Conservation (phyloP, 768 basidiomycete genomes). For the Holtermanniella nyarrowii region DNA sequence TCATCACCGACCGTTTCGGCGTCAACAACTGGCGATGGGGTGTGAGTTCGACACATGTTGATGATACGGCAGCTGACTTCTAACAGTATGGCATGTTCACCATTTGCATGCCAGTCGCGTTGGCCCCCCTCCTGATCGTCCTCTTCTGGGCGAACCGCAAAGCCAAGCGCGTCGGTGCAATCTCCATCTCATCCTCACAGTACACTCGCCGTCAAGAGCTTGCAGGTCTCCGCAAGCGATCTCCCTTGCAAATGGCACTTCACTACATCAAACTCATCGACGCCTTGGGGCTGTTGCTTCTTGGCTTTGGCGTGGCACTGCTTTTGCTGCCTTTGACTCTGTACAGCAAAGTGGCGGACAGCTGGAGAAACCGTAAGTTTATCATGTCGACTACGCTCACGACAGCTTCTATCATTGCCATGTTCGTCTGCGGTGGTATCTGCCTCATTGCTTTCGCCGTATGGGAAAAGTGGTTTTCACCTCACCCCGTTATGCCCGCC, state of each 20-base stretch:
- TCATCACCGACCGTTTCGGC: slow-evolving; percentile 25
- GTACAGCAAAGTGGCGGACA: slow-evolving; percentile 18
- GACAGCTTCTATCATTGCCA: slow-evolving; percentile 43
- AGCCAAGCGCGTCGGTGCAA: slow-evolving; percentile 24
- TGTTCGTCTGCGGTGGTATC: slow-evolving; percentile 46
- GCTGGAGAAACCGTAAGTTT: slow-evolving; percentile 26
- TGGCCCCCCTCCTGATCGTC: slow-evolving; percentile 25
- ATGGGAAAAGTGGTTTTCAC: slow-evolving; percentile 41
- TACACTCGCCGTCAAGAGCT: slow-evolving; percentile 14
- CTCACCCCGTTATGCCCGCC: slow-evolving; percentile 40
- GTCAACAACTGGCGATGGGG: slow-evolving; percentile 40
- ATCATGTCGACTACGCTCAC: neutral
- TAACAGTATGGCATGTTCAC: slow-evolving; percentile 34
- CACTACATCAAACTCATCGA: slow-evolving; percentile 22
- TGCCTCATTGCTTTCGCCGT: slow-evolving; percentile 40
- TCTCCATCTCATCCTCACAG: slow-evolving; percentile 25
- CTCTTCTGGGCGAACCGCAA: slow-evolving; percentile 34
- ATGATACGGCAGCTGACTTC: too few relatives aligned
- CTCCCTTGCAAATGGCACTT: slow-evolving; percentile 6
- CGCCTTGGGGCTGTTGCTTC: slow-evolving; percentile 27
- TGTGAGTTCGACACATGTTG: too few relatives aligned
- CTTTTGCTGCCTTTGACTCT: slow-evolving; percentile 34
- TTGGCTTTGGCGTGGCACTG: slow-evolving; percentile 28
- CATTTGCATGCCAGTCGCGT: slow-evolving; percentile 32
- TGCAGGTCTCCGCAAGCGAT: slow-evolving; percentile 2